Evolutionary conservation across 352 stramenopile species (phyloP), one percentile per base, ranked within the genome.

Genomic region (Pythium insidiosum): DNA sequence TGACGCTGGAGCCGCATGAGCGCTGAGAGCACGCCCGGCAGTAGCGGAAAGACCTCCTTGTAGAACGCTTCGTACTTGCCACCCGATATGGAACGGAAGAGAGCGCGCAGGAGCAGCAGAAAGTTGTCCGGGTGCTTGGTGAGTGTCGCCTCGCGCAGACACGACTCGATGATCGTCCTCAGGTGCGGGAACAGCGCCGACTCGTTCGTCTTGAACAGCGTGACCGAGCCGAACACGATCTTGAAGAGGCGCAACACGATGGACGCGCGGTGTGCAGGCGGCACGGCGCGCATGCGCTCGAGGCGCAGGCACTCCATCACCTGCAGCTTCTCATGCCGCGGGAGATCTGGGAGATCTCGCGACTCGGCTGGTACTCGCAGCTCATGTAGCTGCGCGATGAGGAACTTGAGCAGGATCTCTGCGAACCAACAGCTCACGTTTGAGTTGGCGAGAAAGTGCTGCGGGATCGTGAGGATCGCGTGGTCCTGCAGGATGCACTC

Each of bases 51-150:
- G 4, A 99, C 65, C 58, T 99, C 95, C 58, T 96, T 96, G 73
- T 98, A 98, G 12, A 97, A 98, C 41, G 96, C 94, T 66, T 99
- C 96, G 64, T 98, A 98, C 54, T 99, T 99, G 24, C 95, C 93
- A 29, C 88, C 91, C 5, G 90, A 97, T 38, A 99, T 97, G 23
- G 87, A 97, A 24, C 95, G 78, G 58, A 98, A 99, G 13, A 99
- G 63, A 5, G 88, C 82, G 5, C 93, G 77, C 21, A 99, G 59
- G 23, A 98, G 68, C 41, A 97, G 79, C 48, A 97, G 83, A 52
- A 98, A 97, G 51, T 98, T 98, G 50, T 97, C 87, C 10, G 95
- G 88, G 24, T 95, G 75, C 41, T 83, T 86, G 1, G 78, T 91
- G 38, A 94, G 87, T 43, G 94, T 96, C 1, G 90, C 88, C 49